Evolutionary conservation across 345 rosid species (phyloP), one percentile per base, ranked within the genome.

Genomic region (Angophora floribunda): DNA sequence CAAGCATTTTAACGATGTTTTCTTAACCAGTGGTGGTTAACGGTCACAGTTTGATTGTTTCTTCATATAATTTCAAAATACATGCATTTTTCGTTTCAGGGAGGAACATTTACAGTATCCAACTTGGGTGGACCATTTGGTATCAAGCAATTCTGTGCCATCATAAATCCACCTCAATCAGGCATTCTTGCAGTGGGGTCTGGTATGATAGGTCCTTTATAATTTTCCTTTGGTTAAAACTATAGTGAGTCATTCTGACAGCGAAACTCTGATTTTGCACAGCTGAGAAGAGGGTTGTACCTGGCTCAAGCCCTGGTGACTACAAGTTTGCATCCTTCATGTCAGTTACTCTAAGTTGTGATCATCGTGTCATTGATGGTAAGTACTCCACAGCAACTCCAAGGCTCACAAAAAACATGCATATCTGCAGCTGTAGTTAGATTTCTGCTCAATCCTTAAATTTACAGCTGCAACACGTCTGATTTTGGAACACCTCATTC

Each of bases 121-220:
- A 98, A 98, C 92, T 92, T 98, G 93, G 99, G 99, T 88, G 99
- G 99, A 67, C 98, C 99, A n/a, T 97, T 96, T 57, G 99, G 99
- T 30, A 91, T 98, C 93, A 97, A 95, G 92, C 99, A 98, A 88
- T 96, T 98, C 87, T 97, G 98, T 89, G 99, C 99, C 65, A 96
- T 97, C 86, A 91, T 98, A 85, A 98, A 97, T 92, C 99, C 99
- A 89, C 99, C 99, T 89, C 99, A 97, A 90, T 91, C 99, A 10
- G 98, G 97, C 88, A 97, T 97, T 92, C 96, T 97, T 86, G 99
- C 99, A 14, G 95, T 97, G 51, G 98, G 98, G 61, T 95, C 98
- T 7, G 98, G 99, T 97, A 94, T 89, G 91, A 88, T 85, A 9
- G 78, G 79, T 30, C 19, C 90, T 52, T 82, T 26, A 55, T 22